These are phyloP conservation scores for Blastosporella zonata DNA, from an alignment of 1,284 basidiomycete species.

Conservation along the genomic window DNA sequence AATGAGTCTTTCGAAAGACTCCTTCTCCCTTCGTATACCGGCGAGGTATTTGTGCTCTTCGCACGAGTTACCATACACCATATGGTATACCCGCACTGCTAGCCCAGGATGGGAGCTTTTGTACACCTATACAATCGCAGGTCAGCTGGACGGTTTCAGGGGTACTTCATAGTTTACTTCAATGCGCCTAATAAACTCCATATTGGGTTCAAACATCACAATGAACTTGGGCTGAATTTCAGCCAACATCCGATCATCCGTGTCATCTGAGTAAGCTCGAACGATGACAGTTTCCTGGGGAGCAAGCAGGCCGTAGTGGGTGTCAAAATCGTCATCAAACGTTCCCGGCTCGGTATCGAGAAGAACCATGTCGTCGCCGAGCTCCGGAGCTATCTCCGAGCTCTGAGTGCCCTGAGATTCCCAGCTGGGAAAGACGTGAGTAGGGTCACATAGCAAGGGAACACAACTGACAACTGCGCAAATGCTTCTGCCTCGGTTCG, in stretches of 20 bases:
- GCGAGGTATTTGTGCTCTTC: slow-evolving; percentile 96
- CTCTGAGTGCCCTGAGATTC: slow-evolving; percentile 24
- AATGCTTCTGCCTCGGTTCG: slow-evolving; percentile 55
- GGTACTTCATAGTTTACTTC: slow-evolving; percentile 56
- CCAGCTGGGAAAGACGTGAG: slow-evolving; percentile 21
- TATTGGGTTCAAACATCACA: slow-evolving; percentile 93
- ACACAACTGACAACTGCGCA: slow-evolving; percentile 54
- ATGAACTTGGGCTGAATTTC: slow-evolving; percentile 92
- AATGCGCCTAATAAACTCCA: slow-evolving; percentile 88
- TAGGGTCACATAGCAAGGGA: background rate
- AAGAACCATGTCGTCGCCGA: slow-evolving; percentile 18
- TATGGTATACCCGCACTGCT: slow-evolving; percentile 90
- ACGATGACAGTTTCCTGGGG: slow-evolving; percentile 85
- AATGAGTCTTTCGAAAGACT: slow-evolving; percentile 92
- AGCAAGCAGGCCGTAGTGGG: slow-evolving; percentile 78
- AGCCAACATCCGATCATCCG: slow-evolving; percentile 85
- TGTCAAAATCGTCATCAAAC: slow-evolving; percentile 61
- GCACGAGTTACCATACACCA: slow-evolving; percentile 89
- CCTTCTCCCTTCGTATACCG: slow-evolving; percentile 87
- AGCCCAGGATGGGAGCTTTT: slow-evolving; percentile 78
- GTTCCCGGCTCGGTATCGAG: slow-evolving; percentile 33
- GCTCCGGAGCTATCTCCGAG: slow-evolving; percentile 16
- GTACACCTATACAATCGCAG: slow-evolving; percentile 64
- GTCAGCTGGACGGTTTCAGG: background rate
- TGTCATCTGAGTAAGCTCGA: slow-evolving; percentile 88